These are phyloP conservation scores for Globisporangium echinulatum DNA, from an alignment of 352 stramenopile genomes.

Conservation along the genomic window DNA sequence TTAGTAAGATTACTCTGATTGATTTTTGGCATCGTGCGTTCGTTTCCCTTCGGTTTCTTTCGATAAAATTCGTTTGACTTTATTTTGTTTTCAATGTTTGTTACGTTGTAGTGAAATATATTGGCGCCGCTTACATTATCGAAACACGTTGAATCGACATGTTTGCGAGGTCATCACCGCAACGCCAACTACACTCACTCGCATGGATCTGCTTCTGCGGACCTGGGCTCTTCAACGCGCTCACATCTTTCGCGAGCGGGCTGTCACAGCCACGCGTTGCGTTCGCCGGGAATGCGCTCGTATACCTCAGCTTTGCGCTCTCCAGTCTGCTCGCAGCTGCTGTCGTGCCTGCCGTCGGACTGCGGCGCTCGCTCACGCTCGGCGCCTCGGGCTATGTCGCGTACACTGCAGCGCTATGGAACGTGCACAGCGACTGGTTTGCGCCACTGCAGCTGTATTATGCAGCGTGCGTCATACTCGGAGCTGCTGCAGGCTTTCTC, in stretches of 20 bases:
- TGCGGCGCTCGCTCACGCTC: slow-evolving; percentile 35
- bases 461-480: slow-evolving; percentile 33
- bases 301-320: slow-evolving; percentile 61
- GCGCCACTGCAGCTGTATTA: slow-evolving; percentile 7
- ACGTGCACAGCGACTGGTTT: slow-evolving; percentile 23
- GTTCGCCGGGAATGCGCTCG: slow-evolving; percentile 31
- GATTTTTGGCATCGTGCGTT: no score
- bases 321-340: slow-evolving; percentile 37
- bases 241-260: slow-evolving; percentile 37
- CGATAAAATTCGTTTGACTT: no score
- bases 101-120: no score
- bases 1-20: no score
- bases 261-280: slow-evolving; percentile 31
- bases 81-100: no score
- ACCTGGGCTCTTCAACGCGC: slow-evolving; percentile 48
- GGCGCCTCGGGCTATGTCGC: slow-evolving; percentile 54
- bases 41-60: no score
- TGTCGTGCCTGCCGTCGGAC: slow-evolving; percentile 40
- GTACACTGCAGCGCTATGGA: slow-evolving; percentile 40
- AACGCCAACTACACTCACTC: slow-evolving; percentile 28
- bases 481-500: slow-evolving; percentile 54
- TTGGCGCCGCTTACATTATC: no score
- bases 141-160: not conserved
- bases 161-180: not conserved
- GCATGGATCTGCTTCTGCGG: slow-evolving; percentile 43